These are phyloP conservation scores for Corchorus olitorius DNA, from an alignment of 345 rosid species.

Conservation along the genomic window DNA sequence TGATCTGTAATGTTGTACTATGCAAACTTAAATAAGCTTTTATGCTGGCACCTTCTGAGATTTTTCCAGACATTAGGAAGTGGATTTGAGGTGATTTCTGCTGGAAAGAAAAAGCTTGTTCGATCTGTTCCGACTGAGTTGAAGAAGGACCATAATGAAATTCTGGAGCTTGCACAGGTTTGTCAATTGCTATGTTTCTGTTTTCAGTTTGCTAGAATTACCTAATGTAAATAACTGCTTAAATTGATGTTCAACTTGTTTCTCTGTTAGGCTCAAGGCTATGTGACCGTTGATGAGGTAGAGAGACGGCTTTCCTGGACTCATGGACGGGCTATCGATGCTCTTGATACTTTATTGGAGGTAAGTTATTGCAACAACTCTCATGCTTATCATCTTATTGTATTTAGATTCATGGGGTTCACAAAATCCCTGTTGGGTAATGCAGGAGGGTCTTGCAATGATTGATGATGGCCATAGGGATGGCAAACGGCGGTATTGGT, in stretches of 20 bases:
- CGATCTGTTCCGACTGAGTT: slow-evolving; percentile 93
- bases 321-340: slow-evolving; percentile 79
- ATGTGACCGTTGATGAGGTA: slow-evolving; percentile 82
- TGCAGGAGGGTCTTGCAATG: slow-evolving; percentile 89
- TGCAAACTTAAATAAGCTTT: not conserved
- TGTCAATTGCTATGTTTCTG: slow-evolving; percentile 13
- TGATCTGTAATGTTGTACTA: not conserved
- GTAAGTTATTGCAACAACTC: slow-evolving; percentile 35
- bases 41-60: not conserved
- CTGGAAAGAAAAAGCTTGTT: slow-evolving; percentile 84
- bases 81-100: slow-evolving; percentile 88
- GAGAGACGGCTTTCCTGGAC: slow-evolving; percentile 79
- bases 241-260: slow-evolving; percentile 11
- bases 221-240: slow-evolving; percentile 1
- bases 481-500: slow-evolving; percentile 76
- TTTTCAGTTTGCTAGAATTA: slow-evolving; percentile 3
- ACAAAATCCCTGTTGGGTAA: slow-evolving; percentile 28
- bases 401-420: slow-evolving; percentile 21
- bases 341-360: slow-evolving; percentile 74
- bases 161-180: slow-evolving; percentile 90
- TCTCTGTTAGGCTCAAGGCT: slow-evolving; percentile 70
- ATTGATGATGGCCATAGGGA: slow-evolving; percentile 75
- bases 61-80: slow-evolving; percentile 68
- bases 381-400: not conserved
- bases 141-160: slow-evolving; percentile 92